Conservation (phyloP, 2,329 filamentous ascomycete species). For the Aspergillus pseudonomiae region DNA sequence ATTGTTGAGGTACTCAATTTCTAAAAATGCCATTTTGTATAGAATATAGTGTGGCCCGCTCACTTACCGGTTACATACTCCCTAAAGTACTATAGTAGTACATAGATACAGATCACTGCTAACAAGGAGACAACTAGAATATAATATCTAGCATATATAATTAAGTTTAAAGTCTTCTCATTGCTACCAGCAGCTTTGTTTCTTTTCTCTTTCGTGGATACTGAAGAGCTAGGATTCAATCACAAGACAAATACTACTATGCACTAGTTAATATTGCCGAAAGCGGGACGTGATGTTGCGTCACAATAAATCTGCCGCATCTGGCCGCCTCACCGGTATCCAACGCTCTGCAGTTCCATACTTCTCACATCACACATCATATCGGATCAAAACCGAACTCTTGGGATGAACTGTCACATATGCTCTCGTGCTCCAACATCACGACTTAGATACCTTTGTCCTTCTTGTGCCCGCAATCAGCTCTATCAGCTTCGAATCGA, state of each 20-base stretch:
- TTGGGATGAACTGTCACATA: slow-evolving; percentile 69
- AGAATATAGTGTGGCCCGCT: too few species aligned
- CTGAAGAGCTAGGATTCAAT: neutral
- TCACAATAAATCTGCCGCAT: slow-evolving; percentile 1
- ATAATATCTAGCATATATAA: neutral
- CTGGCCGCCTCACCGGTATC: neutral
- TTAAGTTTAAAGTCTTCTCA: neutral
- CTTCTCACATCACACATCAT: slow-evolving; percentile 8
- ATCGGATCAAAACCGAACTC: slow-evolving; percentile 13
- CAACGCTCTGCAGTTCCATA: slow-evolving; percentile 6
- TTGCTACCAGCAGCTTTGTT: neutral
- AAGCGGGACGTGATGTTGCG: neutral
- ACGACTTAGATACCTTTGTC: slow-evolving; percentile 68
- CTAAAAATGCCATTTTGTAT: too few species aligned
- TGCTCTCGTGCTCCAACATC: slow-evolving; percentile 59
- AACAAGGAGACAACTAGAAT: too few species aligned
- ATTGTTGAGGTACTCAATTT: too few species aligned
- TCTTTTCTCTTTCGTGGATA: neutral
- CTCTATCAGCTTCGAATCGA: slow-evolving; percentile 68
- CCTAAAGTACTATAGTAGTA: too few species aligned
- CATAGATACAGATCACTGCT: too few species aligned
- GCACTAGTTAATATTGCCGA: neutral
- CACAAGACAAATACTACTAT: neutral
- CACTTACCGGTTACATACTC: too few species aligned
- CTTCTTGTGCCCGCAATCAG: slow-evolving; percentile 69